phyloP scores from a whole-genome alignment of 2,329 filamentous ascomycete species.

The Trichoderma arundinaceum region DNA sequence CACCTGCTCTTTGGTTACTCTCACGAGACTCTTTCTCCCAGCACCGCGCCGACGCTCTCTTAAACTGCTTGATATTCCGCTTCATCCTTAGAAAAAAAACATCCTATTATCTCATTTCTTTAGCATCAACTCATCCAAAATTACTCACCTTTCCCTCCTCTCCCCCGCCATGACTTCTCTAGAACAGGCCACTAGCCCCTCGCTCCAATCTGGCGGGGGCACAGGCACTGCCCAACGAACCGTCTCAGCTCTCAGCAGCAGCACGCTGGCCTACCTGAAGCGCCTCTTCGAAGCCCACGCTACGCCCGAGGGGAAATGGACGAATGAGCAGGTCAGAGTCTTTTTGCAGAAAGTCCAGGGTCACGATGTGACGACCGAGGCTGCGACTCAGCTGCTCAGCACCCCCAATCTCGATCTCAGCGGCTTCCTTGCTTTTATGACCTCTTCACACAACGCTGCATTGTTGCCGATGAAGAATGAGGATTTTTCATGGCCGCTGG shows the following conservation, averaged over 20 bases:
- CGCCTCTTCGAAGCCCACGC: slow-evolving; percentile 55
- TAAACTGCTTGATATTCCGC: background rate
- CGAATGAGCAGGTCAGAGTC: slow-evolving; percentile 49
- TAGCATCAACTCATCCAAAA: background rate
- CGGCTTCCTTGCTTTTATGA: slow-evolving; percentile 62
- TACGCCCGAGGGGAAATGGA: slow-evolving; percentile 52
- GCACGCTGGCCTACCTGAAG: slow-evolving; percentile 51
- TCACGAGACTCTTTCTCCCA: background rate
- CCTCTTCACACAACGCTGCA: slow-evolving; percentile 53
- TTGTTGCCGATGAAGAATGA: slow-evolving; percentile 49
- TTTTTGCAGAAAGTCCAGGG: slow-evolving; percentile 58
- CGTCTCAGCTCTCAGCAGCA: slow-evolving; percentile 50
- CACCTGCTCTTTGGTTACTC: background rate
- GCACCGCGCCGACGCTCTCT: background rate
- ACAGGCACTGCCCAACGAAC: slow-evolving; percentile 49
- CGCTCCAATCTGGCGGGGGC: slow-evolving; percentile 55
- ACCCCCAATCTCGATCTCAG: slow-evolving; percentile 51
- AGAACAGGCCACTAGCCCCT: slow-evolving; percentile 13
- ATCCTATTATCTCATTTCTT: background rate
- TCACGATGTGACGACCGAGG: slow-evolving; percentile 43
- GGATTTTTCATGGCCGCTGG: slow-evolving; percentile 76
- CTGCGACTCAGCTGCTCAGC: slow-evolving; percentile 39
- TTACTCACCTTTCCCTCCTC: background rate
- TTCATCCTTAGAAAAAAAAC: background rate
- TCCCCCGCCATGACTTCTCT: slow-evolving; percentile 17